Base-by-base conservation (phyloP, 2,329 filamentous ascomycete genomes). In the Stenocarpella maydis region DNA sequence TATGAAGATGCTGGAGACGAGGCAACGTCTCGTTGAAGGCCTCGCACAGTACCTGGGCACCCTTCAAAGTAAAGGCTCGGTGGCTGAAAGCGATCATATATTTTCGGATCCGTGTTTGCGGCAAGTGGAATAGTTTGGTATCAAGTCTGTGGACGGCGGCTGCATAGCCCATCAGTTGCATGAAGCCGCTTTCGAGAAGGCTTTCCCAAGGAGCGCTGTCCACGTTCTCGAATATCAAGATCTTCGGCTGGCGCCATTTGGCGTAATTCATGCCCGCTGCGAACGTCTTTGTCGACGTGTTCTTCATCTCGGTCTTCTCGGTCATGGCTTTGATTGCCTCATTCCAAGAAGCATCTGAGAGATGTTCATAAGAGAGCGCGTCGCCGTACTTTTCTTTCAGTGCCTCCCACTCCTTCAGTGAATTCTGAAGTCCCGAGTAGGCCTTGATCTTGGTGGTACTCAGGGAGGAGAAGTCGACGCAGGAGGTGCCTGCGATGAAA, bases 181-280 rank as follows among this genome's bases (percentile, higher is more conserved):
- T 80, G 74, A 79, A 81, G 9, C 77, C 82, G 10, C 76, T 70
- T 0, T 75, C 69, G n/a, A 80, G 78, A 43, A 89, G 84, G 4
- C 82, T 74, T 0, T 79, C 67, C 90, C 91, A 95, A 0, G 88
- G 87, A 0, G 88, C 88, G 10, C 74, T 78, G 1, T 75, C 77
- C 1, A 95, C 90, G 74, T 96, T 95, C 77, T 95, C 93, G 3
- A 94, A 78, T 15, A 95, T 83, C 10, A 94, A 82, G 14, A 94
- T 81, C 2, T 83, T 84, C 0, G 92, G 92, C 0, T 84, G 80
- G 21, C 21, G 82, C 0, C 83, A 85, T 41, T 80, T 66, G 39
- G 76, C 72, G 47, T 75, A 73, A 24, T 72, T 73, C 19, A 77
- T 39, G 0, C 73, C 72, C 0, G 73, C 71, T 0, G 76, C 74